phyloP scores from a whole-genome alignment of 202 grass and related monocot genomes.

The Musa balbisiana region DNA sequence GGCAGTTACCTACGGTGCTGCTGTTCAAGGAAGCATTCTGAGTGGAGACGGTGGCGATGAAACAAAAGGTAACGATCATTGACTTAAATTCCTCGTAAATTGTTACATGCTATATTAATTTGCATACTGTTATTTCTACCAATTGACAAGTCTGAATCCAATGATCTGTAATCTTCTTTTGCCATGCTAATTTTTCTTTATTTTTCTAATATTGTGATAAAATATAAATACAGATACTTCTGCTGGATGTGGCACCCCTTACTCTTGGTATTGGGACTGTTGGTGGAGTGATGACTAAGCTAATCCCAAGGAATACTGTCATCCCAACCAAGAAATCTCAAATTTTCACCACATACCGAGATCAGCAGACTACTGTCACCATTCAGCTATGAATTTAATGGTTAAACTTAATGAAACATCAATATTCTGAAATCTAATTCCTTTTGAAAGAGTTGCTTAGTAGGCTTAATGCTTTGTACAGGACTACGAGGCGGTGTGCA shows the following conservation, averaged over 20 bases:
- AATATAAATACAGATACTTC: not conserved
- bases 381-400: not conserved
- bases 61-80: not conserved
- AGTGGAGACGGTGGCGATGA: not conserved
- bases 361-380: not conserved
- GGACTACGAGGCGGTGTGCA: no score
- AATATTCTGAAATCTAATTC: no score
- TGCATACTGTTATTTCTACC: not conserved
- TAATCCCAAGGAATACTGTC: not conserved
- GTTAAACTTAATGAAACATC: no score
- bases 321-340: not conserved
- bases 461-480: no score
- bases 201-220: not conserved
- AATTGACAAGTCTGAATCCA: not conserved
- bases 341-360: not conserved
- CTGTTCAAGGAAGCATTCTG: constrained; percentile 8
- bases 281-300: not conserved
- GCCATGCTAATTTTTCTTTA: not conserved
- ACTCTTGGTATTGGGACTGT: not conserved
- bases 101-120: not conserved
- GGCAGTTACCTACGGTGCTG: constrained; percentile 4
- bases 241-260: not conserved
- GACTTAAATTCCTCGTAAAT: not conserved
- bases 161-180: no score
- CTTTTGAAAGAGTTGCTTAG: no score